These are phyloP conservation scores for Stagonosporopsis chrysanthemi DNA, from an alignment of 2,329 filamentous ascomycete species.

Conservation along the genomic window DNA sequence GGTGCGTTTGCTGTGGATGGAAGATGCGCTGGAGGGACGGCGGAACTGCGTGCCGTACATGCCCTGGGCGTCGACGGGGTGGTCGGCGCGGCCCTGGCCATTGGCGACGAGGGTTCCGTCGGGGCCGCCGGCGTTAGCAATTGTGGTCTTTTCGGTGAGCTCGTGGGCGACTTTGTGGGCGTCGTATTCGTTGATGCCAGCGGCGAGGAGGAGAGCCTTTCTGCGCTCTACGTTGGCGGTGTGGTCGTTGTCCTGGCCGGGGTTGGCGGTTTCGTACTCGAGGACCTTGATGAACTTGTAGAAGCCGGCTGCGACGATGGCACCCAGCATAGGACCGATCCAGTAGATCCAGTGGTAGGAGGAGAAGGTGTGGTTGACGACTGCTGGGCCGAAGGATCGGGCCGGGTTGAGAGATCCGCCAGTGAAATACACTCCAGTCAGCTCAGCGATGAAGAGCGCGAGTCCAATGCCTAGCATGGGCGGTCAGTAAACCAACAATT, in stretches of 20 bases:
- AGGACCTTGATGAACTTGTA: slow-evolving; percentile 55
- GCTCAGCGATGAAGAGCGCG: slow-evolving; percentile 65
- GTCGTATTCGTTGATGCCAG: slow-evolving; percentile 28
- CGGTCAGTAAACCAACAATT: neutral
- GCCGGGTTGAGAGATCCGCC: slow-evolving; percentile 55
- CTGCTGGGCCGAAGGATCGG: slow-evolving; percentile 55
- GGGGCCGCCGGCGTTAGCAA: slow-evolving; percentile 13
- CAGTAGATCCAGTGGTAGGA: slow-evolving; percentile 50
- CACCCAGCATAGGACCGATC: slow-evolving; percentile 53
- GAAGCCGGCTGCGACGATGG: slow-evolving; percentile 56
- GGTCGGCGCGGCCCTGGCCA: slow-evolving; percentile 17
- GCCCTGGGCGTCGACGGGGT: slow-evolving; percentile 6
- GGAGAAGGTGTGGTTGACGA: slow-evolving; percentile 48
- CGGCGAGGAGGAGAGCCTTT: slow-evolving; percentile 24
- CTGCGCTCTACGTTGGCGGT: slow-evolving; percentile 19
- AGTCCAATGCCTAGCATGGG: slow-evolving; percentile 55
- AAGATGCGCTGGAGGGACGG: slow-evolving; percentile 1
- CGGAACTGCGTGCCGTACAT: slow-evolving; percentile 25
- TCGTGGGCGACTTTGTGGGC: slow-evolving; percentile 24
- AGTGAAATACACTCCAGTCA: slow-evolving; percentile 56
- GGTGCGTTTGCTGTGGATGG: slow-evolving; percentile 14
- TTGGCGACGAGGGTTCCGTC: slow-evolving; percentile 18
- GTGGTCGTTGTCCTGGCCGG: slow-evolving; percentile 36
- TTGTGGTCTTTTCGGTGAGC: slow-evolving; percentile 21
- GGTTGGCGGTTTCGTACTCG: slow-evolving; percentile 43